A percentile compares a stretch with the other conserved stretches of the same genome.
These are phyloP conservation scores for Trichoderma sp. DNA, from an alignment of 2,329 filamentous ascomycete genomes.

Conservation along the genomic window DNA sequence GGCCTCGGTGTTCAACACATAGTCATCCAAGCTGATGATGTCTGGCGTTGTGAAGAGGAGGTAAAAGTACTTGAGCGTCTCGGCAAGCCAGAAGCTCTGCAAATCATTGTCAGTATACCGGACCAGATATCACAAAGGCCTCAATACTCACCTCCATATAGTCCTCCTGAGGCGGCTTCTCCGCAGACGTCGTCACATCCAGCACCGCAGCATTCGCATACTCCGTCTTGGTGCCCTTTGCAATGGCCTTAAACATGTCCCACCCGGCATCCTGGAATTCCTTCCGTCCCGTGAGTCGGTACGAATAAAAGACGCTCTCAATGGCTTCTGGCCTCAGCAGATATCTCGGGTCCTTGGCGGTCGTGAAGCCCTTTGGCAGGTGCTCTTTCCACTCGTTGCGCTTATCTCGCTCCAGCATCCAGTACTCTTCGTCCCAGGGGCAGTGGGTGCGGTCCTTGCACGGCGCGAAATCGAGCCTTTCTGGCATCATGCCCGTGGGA, in stretches of 20 bases:
- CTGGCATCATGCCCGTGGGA: slow-evolving; percentile 55
- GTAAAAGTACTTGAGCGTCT: slow-evolving; percentile 80
- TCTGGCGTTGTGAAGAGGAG: slow-evolving; percentile 64
- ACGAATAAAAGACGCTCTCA: slow-evolving; percentile 78
- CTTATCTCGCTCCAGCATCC: slow-evolving; percentile 57
- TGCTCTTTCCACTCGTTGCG: slow-evolving; percentile 28
- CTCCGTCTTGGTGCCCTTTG: slow-evolving; percentile 58
- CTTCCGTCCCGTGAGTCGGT: slow-evolving; percentile 67
- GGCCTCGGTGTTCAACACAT: slow-evolving; percentile 60
- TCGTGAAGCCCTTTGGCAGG: slow-evolving; percentile 57
- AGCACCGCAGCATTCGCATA: slow-evolving; percentile 64
- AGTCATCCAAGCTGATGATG: slow-evolving; percentile 59
- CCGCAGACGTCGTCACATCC: slow-evolving; percentile 51
- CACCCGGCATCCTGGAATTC: slow-evolving; percentile 68
- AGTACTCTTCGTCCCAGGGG: slow-evolving; percentile 36
- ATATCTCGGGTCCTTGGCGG: slow-evolving; percentile 58
- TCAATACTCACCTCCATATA: slow-evolving; percentile 60
- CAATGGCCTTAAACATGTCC: slow-evolving; percentile 68
- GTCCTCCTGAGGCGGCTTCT: slow-evolving; percentile 33
- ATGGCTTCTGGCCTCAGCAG: slow-evolving; percentile 75
- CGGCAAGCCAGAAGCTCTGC: slow-evolving; percentile 82
- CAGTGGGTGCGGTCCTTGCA: slow-evolving; percentile 42
- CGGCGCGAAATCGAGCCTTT: slow-evolving; percentile 47
- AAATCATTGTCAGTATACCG: slow-evolving; percentile 41
- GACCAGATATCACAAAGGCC: background rate